Evolutionary conservation across 225 moss, liverwort and hornwort species (phyloP).

Genomic region (Polytrichum commune): DNA sequence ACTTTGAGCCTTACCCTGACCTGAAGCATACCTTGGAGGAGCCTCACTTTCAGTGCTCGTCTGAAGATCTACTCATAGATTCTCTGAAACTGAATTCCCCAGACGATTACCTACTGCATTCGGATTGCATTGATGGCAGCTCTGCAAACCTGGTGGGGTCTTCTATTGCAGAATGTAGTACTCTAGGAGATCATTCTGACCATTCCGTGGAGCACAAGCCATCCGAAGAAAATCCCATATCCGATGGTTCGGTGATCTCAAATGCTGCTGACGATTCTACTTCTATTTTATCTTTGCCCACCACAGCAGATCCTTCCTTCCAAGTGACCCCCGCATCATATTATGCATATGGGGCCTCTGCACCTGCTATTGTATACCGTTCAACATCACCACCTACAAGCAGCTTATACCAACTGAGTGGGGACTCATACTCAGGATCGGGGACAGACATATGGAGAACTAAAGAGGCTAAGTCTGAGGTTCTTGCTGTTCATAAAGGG

Average conservation of each 20-base stretch:
- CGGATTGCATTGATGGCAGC: constrained; percentile 29
- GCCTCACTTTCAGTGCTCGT: constrained; percentile 20
- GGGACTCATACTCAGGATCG: constrained; percentile 28
- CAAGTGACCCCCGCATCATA: not conserved
- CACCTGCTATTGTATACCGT: not conserved
- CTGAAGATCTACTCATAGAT: constrained; percentile 24
- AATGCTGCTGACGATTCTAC: constrained; percentile 5
- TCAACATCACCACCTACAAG: constrained; percentile 25
- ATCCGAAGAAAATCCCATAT: not conserved
- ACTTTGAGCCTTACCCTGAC: constrained; percentile 22
- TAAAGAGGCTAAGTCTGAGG: constrained; percentile 29
- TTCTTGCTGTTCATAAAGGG: constrained; percentile 11
- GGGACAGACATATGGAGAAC: constrained; percentile 28
- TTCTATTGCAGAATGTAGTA: constrained; percentile 3
- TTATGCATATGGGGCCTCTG: not conserved
- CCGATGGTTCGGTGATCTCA: constrained; percentile 3
- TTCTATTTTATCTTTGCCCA: not conserved
- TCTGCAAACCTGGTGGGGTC: constrained; percentile 22
- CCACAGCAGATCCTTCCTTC: no score
- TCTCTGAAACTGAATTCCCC: constrained; percentile 27
- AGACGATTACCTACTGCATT: constrained; percentile 17
- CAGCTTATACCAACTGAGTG: constrained; percentile 37
- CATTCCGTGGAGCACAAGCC: constrained; percentile 9
- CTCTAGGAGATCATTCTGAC: not conserved
- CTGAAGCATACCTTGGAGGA: constrained; percentile 19